Percentiles rank a stretch among this genome's conserved stretches.
These are phyloP conservation scores for Mortierella sp. DNA, from an alignment of 371 early-diverging fungal genomes.

Conservation along the genomic window DNA sequence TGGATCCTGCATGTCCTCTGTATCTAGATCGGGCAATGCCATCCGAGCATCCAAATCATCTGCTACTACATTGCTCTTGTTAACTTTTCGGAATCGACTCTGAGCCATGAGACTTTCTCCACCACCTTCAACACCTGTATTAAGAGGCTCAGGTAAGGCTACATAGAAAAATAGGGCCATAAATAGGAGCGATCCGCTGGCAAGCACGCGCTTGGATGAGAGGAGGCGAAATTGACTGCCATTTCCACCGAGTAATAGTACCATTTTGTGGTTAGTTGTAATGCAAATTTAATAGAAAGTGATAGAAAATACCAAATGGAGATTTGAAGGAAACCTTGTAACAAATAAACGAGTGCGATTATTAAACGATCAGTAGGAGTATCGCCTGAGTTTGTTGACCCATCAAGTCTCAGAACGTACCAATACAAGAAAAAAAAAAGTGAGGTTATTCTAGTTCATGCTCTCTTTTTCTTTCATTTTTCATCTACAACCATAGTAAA, in stretches of 20 bases:
- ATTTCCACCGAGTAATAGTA: conserved; percentile 14
- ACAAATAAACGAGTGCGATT: no score
- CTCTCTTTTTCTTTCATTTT: background rate
- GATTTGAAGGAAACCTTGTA: no score
- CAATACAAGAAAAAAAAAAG: conserved; percentile 1
- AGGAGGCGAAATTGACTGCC: conserved; percentile 7
- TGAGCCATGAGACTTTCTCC: background rate
- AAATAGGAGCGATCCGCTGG: conserved; percentile 24
- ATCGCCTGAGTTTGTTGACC: background rate
- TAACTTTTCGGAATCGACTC: background rate
- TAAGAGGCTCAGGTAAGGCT: conserved; percentile 17
- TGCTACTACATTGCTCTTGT: background rate
- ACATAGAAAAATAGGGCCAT: conserved; percentile 28
- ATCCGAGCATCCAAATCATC: background rate
- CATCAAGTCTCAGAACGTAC: background rate
- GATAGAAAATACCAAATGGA: background rate
- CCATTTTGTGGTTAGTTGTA: conserved; percentile 6
- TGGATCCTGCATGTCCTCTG: background rate
- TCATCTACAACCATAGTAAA: background rate
- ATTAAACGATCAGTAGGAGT: background rate
- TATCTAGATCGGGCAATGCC: background rate
- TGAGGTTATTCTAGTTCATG: background rate
- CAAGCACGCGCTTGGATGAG: conserved; percentile 17
- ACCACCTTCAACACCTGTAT: background rate
- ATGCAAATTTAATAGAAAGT: background rate